Evolutionary conservation across 2,329 filamentous ascomycete genomes (phyloP), one percentile per base, ranked within the genome.

Genomic region (Exophiala sp.): DNA sequence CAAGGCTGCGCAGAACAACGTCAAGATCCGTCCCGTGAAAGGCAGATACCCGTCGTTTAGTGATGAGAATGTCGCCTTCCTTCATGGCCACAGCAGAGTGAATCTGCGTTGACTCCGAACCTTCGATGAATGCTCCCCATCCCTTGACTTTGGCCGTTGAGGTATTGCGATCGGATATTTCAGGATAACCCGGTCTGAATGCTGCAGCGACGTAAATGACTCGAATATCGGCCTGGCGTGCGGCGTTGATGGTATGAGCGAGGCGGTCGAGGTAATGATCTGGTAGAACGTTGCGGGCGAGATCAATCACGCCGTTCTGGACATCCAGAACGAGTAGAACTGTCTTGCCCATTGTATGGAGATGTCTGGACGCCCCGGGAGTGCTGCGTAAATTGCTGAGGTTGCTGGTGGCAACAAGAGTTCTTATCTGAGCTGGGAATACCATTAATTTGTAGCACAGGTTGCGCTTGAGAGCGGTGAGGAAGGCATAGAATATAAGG

Each of bases 21-120:
- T 48, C 50, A 10, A 53, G 45, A 12, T 53, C 50, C 6, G 50
- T 53, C 14, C 14, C 50, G n/a, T 53, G 38, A 16, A 53, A 47
- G 2, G 50, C 50, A 3, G 50, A 53, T 16, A 46, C 36, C 1
- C 50, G 50, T 12, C 50, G 43, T 24, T 53, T 53, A n/a, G 44
- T 53, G 29, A 53, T 21, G 11, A 42, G 24, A 36, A 48, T 48
- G 29, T 53, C 50, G 2, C 35, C 45, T 5, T 33, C 44, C 1
- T 2, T 8, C 1, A 38, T 43, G 11, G 50, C 44, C 5, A 47
- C 18, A 2, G 21, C 39, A 1, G 43, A n/a, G 32, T 53, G 50
- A 11, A 53, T 36, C n/a, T 47, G n/a, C 24, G 50, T 53, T 7
- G 44, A 53, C 11, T 24, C 5, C 5, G 42, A 29, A 7, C 32